Evolutionary conservation across 768 basidiomycete genomes (phyloP), one percentile per base, ranked within the genome.

Genomic region (Lyophyllum decastes): DNA sequence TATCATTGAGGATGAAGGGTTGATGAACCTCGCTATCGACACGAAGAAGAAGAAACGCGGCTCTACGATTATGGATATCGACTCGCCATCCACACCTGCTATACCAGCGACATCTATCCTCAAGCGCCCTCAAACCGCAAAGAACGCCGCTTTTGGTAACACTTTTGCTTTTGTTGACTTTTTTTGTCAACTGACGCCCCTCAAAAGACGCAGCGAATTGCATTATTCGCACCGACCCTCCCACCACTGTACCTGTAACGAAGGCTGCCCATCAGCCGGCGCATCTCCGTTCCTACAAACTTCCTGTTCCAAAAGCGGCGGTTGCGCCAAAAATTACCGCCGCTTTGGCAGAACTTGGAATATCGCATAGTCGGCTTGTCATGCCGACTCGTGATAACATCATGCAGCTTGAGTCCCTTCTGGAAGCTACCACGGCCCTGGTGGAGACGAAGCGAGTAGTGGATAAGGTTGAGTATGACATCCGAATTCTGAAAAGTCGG

Each of bases 361-460:
- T 97, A 11, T 81, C 82, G 16, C 78, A 86, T 54, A 82, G 81
- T 16, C 85, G 90, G 11, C 81, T 99, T 49, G 91, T 96, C 59
- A 98, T 98, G 94, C 97, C 97, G 17, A 98, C 97, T 2, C 81
- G 86, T 38, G 86, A 87, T 24, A 97, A 94, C 61, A 79, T 88
- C 52, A 78, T 82, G 52, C 84, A 83, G 63, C 77, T 95, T 19
- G 94, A 97, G 60, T 76, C 78, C 14, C 72, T 98, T 16, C 66
- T 95, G 45, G 86, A 88, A 4, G 85, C 89, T 2, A 84, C 92
- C 0, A 81, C 81, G 4, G 78, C 83, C 12, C 73, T 98, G 66
- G 81, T 96, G n/a, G 93, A 98, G 66, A 88, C 86, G 62, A 98
- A 98, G 79, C 88, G 91, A 64, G 76, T 86, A 12, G 83, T 92